Evolutionary conservation across 2,329 filamentous ascomycete species (phyloP).

Genomic region (Zymoseptoria tritici): DNA sequence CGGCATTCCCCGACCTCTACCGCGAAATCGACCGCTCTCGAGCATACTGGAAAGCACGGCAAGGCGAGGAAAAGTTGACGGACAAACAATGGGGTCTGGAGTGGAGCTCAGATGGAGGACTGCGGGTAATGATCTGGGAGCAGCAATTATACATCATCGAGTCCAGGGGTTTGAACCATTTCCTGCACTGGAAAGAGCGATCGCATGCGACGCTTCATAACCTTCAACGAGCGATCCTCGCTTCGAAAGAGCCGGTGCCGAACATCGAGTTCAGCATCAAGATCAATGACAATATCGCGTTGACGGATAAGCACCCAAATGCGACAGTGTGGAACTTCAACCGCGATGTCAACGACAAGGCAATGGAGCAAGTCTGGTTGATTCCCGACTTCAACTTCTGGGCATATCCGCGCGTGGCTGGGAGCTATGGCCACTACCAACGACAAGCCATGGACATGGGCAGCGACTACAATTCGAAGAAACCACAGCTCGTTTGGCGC

Average conservation of each 20-base stretch:
- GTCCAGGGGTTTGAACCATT: slow-evolving; percentile 26
- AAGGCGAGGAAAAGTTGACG: slow-evolving; percentile 18
- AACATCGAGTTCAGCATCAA: slow-evolving; percentile 46
- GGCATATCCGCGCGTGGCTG: slow-evolving; percentile 36
- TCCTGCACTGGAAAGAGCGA: slow-evolving; percentile 24
- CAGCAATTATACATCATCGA: slow-evolving; percentile 31
- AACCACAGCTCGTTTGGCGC: slow-evolving; percentile 43
- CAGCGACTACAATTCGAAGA: slow-evolving; percentile 33
- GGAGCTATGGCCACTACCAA: slow-evolving; percentile 20
- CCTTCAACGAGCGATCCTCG: slow-evolving; percentile 42
- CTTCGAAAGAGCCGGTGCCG: slow-evolving; percentile 35
- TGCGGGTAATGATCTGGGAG: slow-evolving; percentile 34
- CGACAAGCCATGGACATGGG: slow-evolving; percentile 19
- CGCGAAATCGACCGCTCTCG: slow-evolving; percentile 27
- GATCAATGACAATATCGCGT: slow-evolving; percentile 39
- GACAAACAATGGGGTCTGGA: slow-evolving; percentile 24
- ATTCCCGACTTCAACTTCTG: slow-evolving; percentile 51
- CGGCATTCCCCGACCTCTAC: slow-evolving; percentile 29
- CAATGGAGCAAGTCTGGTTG: slow-evolving; percentile 37
- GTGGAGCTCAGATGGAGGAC: slow-evolving; percentile 26
- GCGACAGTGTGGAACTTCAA: slow-evolving; percentile 38
- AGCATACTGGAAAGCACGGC: slow-evolving; percentile 18
- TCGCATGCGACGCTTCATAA: slow-evolving; percentile 39
- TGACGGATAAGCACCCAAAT: slow-evolving; percentile 18
- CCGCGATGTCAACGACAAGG: slow-evolving; percentile 23